phyloP scores from a whole-genome alignment of 2,329 filamentous ascomycete genomes.

The Sporothrix globosa region DNA sequence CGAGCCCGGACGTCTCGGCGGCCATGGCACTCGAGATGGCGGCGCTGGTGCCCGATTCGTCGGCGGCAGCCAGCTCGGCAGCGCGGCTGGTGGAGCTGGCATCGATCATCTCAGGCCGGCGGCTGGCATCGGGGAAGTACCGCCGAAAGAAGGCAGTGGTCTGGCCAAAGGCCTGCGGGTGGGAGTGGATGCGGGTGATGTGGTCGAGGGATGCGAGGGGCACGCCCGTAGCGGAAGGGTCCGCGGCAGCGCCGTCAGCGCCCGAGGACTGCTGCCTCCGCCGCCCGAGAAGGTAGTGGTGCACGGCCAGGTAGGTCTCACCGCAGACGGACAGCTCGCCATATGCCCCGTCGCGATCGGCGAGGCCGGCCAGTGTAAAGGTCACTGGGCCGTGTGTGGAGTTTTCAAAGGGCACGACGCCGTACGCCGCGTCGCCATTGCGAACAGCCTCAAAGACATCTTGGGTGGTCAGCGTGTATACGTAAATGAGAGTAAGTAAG shows the following conservation, averaged over 20 bases:
- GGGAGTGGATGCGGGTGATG: conserved; percentile 80
- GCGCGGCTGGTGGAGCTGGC: conserved; percentile 83
- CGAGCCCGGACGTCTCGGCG: conserved; percentile 67
- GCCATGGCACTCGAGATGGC: conserved; percentile 80
- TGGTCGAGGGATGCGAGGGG: conserved; percentile 59
- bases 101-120: conserved; percentile 77
- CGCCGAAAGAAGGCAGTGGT: conserved; percentile 74
- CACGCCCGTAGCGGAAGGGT: conserved; percentile 27
- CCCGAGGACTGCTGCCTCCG: conserved; percentile 21
- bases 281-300: conserved; percentile 79
- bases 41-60: conserved; percentile 63
- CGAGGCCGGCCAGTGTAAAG: conserved; percentile 85
- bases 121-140: conserved; percentile 54
- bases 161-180: conserved; percentile 87
- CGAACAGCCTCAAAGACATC: conserved; percentile 84
- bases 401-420: conserved; percentile 94
- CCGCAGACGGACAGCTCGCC: conserved; percentile 74
- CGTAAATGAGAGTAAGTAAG: background rate
- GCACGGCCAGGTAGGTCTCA: conserved; percentile 84
- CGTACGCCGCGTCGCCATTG: conserved; percentile 63
- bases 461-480: conserved; percentile 40
- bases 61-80: conserved; percentile 72
- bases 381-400: conserved; percentile 92
- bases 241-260: background rate
- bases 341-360: conserved; percentile 68